Evolutionary conservation across 2,329 filamentous ascomycete genomes (phyloP), one percentile per base, ranked within the genome.

Genomic region (Bipolaris sorokiniana): DNA sequence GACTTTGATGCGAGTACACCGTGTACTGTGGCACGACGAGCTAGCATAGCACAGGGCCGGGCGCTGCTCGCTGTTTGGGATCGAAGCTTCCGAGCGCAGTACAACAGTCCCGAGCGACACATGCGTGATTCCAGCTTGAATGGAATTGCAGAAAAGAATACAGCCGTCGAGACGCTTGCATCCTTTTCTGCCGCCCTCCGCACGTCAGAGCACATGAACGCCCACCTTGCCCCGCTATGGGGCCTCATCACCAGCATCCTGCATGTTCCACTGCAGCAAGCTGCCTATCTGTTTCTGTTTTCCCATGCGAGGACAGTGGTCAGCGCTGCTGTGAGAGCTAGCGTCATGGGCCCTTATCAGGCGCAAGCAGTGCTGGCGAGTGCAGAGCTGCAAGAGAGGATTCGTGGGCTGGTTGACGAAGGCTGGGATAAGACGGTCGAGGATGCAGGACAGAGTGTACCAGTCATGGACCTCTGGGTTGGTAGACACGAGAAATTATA

Each of bases 401-500:
- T 94, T 22, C 75, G 80, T 22, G 79, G 76, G 2, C 82, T 86
- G 55, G 81, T 93, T 7, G 79, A 82, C 48, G 77, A 84, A 55
- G 87, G 88, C 67, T 88, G 85, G 85, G 65, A 80, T 13, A 85
- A 80, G 55, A 73, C 67, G 1, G 79, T 88, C 0, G 87, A 90
- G 55, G 84, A 88, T 61, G 90, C 90, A 3, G 90, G 88, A 5
- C 90, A 94, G 79, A 87, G 81, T 53, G 87, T 92, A 60, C 91
- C 91, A 1, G 84, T 88, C 1, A 87, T 94, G 84, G 91, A 95
- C 78, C 74, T 95, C 31, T 95, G 91, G 90, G 83, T 92, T 69
- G 91, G 91, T 3, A 83, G 91, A 71, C 91, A 95, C 75, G 91
- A 95, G 81, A 80, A 91, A 72, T 75, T 95, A 62, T 95, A 95